Conservation (phyloP, 1,284 basidiomycete genomes). For the Pseudozyma sp. region DNA sequence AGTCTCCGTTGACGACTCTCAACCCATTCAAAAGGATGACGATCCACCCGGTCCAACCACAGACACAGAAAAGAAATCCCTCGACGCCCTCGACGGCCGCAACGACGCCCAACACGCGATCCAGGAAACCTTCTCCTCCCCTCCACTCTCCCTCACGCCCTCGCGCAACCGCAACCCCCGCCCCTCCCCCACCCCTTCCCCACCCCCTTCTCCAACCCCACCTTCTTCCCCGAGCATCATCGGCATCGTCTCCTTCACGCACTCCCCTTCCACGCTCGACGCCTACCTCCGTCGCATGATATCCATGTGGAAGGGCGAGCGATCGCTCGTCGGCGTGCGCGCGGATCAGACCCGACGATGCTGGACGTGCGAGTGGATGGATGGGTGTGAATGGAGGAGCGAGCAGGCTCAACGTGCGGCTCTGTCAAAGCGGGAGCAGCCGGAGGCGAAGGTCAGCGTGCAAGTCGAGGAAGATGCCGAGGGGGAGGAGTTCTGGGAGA, state of each 20-base stretch:
- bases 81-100: conserved; percentile 30
- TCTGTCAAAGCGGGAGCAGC: not conserved
- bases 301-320: conserved; percentile 48
- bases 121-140: conserved; percentile 14
- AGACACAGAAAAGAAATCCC: conserved; percentile 12
- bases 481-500: conserved; percentile 35
- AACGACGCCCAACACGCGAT: conserved; percentile 20
- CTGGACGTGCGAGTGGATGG: conserved; percentile 57
- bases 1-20: no score
- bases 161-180: not conserved
- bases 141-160: conserved; percentile 5
- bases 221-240: conserved; percentile 21
- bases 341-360: conserved; percentile 49
- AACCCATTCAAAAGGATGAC: not conserved
- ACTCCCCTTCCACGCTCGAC: conserved; percentile 33
- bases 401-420: conserved; percentile 1
- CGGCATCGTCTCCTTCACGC: conserved; percentile 42
- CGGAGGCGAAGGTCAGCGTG: not conserved
- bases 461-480: conserved; percentile 2
- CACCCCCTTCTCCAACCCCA: not conserved
- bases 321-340: conserved; percentile 44
- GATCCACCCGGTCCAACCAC: not conserved
- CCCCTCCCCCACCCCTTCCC: not conserved
- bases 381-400: conserved; percentile 63
- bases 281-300: conserved; percentile 43